Conservation (phyloP, 2,329 filamentous ascomycete species). For the Daldinia sp. region DNA sequence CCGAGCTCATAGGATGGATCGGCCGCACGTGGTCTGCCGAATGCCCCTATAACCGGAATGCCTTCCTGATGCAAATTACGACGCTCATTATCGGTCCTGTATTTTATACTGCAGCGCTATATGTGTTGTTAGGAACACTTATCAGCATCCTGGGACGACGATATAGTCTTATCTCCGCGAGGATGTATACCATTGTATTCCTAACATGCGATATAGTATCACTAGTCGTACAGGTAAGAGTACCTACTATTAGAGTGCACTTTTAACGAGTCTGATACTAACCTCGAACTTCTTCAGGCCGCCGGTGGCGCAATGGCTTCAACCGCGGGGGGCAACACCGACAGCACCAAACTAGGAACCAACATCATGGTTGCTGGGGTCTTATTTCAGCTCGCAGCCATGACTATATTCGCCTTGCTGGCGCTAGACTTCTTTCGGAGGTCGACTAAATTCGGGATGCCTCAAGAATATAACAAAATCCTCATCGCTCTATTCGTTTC, state of each 20-base stretch:
- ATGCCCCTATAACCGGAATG: conserved; percentile 58
- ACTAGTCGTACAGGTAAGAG: conserved; percentile 53
- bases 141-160: conserved; percentile 54
- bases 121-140: conserved; percentile 57
- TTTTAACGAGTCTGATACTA: background rate
- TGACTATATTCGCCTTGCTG: conserved; percentile 55
- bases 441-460: conserved; percentile 43
- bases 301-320: conserved; percentile 58
- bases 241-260: too few relatives aligned
- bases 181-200: conserved; percentile 58
- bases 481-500: conserved; percentile 53
- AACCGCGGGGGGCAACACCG: conserved; percentile 43
- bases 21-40: conserved; percentile 57
- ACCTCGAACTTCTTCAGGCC: conserved; percentile 40
- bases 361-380: conserved; percentile 60
- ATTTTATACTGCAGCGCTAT: conserved; percentile 61
- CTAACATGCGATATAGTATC: conserved; percentile 56
- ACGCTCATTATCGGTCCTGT: conserved; percentile 55
- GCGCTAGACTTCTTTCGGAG: conserved; percentile 52
- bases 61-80: conserved; percentile 61
- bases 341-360: conserved; percentile 53
- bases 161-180: conserved; percentile 53
- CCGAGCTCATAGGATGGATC: conserved; percentile 58
- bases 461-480: conserved; percentile 39
- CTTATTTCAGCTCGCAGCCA: conserved; percentile 58